These are phyloP conservation scores for Penicillium cosmopolitanum DNA, from an alignment of 495 filamentous ascomycete genomes.

Conservation along the genomic window DNA sequence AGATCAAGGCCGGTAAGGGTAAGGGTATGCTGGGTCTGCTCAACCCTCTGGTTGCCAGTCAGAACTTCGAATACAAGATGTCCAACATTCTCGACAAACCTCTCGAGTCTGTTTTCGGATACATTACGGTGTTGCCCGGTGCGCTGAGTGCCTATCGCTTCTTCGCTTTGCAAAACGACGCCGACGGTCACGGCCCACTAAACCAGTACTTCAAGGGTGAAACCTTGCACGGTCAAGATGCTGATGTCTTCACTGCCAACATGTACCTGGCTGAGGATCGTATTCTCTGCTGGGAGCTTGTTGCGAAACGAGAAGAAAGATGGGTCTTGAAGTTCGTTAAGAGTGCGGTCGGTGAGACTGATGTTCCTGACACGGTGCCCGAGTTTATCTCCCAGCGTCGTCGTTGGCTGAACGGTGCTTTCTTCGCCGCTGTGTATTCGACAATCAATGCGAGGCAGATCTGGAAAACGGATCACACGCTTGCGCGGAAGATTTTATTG, in stretches of 20 bases:
- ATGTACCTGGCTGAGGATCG: constrained; percentile 99
- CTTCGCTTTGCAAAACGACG: constrained; percentile 95
- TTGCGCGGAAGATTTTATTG: constrained; percentile 85
- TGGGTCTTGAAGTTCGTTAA: constrained; percentile 99
- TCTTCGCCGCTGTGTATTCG: constrained; percentile 98
- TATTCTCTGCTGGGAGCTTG: constrained; percentile 98
- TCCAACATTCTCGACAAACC: constrained; percentile 99
- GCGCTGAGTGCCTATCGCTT: constrained; percentile 95
- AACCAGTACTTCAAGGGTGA: constrained; percentile 99
- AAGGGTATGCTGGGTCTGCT: constrained; percentile 79
- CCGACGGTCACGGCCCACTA: constrained; percentile 90
- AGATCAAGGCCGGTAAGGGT: constrained; percentile 96
- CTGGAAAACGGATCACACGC: constrained; percentile 90
- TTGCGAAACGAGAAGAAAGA: constrained; percentile 90
- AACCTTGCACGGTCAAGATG: constrained; percentile 93
- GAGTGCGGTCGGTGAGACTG: constrained; percentile 91
- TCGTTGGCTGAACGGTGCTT: constrained; percentile 97
- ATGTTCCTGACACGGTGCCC: constrained; percentile 76
- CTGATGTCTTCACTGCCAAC: constrained; percentile 98
- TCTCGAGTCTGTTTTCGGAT: constrained; percentile 94
- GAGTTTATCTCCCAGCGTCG: constrained; percentile 97
- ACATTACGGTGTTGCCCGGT: constrained; percentile 95
- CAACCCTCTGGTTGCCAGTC: constrained; percentile 93
- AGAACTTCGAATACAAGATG: constrained; percentile 99
- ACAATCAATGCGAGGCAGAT: constrained; percentile 93